These are phyloP conservation scores for Mycosphaerella sp. DNA, from an alignment of 2,329 filamentous ascomycete genomes.

Conservation along the genomic window DNA sequence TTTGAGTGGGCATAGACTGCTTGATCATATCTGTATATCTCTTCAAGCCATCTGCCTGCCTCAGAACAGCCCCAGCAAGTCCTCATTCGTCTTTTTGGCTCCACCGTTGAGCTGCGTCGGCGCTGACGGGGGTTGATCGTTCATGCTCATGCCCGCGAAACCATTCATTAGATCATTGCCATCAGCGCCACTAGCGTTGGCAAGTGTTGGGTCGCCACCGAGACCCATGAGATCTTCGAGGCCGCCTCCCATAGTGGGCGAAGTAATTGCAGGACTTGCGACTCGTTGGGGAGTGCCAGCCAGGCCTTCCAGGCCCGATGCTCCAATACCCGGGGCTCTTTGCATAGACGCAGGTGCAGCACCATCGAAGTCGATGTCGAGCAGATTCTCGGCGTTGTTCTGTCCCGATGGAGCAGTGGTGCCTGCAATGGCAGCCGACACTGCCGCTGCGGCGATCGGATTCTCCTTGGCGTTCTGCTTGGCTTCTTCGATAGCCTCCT, in stretches of 20 bases:
- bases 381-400: conserved; percentile 83
- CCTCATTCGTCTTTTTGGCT: conserved; percentile 46
- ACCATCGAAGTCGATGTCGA: conserved; percentile 95
- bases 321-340: conserved; percentile 48
- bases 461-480: conserved; percentile 87
- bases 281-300: conserved; percentile 63
- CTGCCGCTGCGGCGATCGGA: conserved; percentile 80
- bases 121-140: conserved; percentile 60
- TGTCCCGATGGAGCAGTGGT: conserved; percentile 42
- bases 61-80: conserved; percentile 51
- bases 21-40: background rate
- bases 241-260: conserved; percentile 48
- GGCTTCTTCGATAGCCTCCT: conserved; percentile 93
- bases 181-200: conserved; percentile 24
- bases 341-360: conserved; percentile 83
- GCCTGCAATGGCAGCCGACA: conserved; percentile 56
- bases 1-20: background rate
- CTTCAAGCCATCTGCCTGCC: background rate
- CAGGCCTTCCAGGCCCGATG: conserved; percentile 48
- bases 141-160: conserved; percentile 74
- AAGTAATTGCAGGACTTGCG: conserved; percentile 51
- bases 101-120: conserved; percentile 50
- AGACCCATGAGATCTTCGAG: conserved; percentile 77
- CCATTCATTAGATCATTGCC: conserved; percentile 65
- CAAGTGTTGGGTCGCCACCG: conserved; percentile 40